Evolutionary conservation across 1,139 yeast genomes (phyloP), one percentile per base, ranked within the genome.

Genomic region (Saccharomyces hybrid): DNA sequence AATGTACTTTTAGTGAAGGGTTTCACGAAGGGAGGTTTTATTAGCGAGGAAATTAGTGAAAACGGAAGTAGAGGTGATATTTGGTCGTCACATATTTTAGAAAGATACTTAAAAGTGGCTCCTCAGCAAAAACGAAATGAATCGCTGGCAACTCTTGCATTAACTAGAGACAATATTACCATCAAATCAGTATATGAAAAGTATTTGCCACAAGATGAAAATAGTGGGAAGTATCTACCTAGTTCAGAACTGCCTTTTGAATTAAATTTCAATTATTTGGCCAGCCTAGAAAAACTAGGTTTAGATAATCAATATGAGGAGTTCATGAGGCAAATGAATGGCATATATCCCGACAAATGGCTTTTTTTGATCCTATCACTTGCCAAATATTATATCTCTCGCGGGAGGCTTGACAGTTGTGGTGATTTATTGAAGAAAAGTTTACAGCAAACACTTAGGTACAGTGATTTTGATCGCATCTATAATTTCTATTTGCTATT

Each of bases 401-500:
- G 64, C 7, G 66, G 71, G 0, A 70, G 76, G 23, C 64, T 69
- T 51, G 73, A 72, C 2, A 73, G 74, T 49, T 81, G 83, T 1
- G 70, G 83, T 32, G 75, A 74, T 48, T 71, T 75, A 16, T 51
- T 68, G 32, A 49, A 52, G 20, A 49, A 57, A 14, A 49, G 59
- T 11, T 48, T 83, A 8, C 59, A 66, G 1, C 61, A 71, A 1
- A 80, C 84, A 8, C 58, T 67, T 4, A 81, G 88, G 0, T 72
- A 85, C 1, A 73, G 75, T 38, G 95, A 87, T 59, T 88, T 89
- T 65, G 77, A 85, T 0, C 64, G 74, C 32, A 71, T 88, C 0
- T 90, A 81, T 68, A 88, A 88, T 64, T 72, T 81, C 4, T 83
- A 79, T 62, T 71, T 84, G 2, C 84, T 83, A 58, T 79, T 82